Conservation (phyloP, 345 rosid genomes). For the Brassica carinata region DNA sequence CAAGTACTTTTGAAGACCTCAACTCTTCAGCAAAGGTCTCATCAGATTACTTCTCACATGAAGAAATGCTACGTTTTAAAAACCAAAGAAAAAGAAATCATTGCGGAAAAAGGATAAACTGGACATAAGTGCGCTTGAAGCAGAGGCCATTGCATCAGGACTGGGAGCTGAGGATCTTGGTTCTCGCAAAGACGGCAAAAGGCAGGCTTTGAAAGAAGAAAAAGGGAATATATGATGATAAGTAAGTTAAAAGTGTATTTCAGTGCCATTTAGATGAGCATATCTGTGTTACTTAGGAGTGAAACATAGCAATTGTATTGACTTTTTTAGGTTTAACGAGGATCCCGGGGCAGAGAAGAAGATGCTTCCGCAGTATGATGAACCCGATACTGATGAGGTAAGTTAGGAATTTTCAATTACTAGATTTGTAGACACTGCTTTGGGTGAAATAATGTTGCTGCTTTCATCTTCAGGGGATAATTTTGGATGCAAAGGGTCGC, state of each 20-base stretch:
- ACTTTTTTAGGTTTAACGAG: constrained; percentile 71
- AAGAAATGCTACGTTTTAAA: constrained; percentile 88
- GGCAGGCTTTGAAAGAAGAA: constrained; percentile 90
- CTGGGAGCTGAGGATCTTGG: constrained; percentile 91
- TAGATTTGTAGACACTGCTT: constrained; percentile 4
- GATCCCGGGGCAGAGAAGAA: constrained; percentile 74
- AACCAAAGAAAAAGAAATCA: constrained; percentile 89
- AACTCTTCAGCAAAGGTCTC: constrained; percentile 62
- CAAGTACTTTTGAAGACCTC: constrained; percentile 65
- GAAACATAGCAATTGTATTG: constrained; percentile 17
- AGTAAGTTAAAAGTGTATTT: constrained; percentile 50
- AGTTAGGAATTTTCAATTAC: constrained; percentile 6
- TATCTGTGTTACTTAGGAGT: constrained; percentile 8
- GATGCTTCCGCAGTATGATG: constrained; percentile 96
- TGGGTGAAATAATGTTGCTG: constrained; percentile 7
- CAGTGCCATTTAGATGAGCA: constrained; percentile 26
- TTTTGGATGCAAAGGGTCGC: constrained; percentile 79
- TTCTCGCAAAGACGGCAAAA: constrained; percentile 78
- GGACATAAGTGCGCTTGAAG: constrained; percentile 88
- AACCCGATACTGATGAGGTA: constrained; percentile 75
- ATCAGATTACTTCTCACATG: constrained; percentile 84
- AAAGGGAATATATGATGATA: constrained; percentile 76
- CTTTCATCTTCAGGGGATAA: constrained; percentile 61
- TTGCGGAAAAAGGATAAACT: constrained; percentile 84
- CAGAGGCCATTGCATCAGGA: constrained; percentile 83